Evolutionary conservation across 371 early-diverging fungal genomes (phyloP).

Genomic region (Phascolomyces articulosus): DNA sequence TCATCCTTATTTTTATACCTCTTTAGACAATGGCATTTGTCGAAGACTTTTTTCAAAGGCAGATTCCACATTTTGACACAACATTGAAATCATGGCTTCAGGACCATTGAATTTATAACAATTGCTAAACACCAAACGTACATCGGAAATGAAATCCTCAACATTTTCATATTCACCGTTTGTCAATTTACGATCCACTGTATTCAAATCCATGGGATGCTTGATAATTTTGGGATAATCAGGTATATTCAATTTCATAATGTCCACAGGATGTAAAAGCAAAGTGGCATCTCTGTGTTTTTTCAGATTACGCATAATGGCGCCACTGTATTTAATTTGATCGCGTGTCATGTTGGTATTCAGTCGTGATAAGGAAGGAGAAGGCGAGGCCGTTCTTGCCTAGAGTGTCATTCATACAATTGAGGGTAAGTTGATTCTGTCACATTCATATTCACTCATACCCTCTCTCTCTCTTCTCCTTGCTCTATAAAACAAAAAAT

Average conservation of each 20-base stretch:
- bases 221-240: slow-evolving; percentile 94
- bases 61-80: slow-evolving; percentile 75
- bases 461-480: neutral
- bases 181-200: slow-evolving; percentile 89
- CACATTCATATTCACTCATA: neutral
- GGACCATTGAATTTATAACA: slow-evolving; percentile 92
- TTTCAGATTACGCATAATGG: slow-evolving; percentile 76
- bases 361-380: slow-evolving; percentile 27
- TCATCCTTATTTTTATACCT: slow-evolving; percentile 18
- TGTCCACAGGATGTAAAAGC: slow-evolving; percentile 95
- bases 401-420: neutral
- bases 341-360: slow-evolving; percentile 70
- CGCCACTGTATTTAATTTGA: slow-evolving; percentile 80
- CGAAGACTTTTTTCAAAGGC: slow-evolving; percentile 73
- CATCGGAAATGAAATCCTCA: slow-evolving; percentile 76
- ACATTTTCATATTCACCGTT: slow-evolving; percentile 64
- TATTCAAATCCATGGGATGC: slow-evolving; percentile 97
- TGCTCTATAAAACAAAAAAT: neutral
- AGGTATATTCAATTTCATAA: slow-evolving; percentile 87
- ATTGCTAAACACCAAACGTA: slow-evolving; percentile 83
- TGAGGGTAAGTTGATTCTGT: too few species aligned
- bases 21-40: slow-evolving; percentile 65
- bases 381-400: slow-evolving; percentile 16
- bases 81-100: slow-evolving; percentile 74
- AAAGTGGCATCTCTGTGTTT: slow-evolving; percentile 76